A percentile compares a stretch with the other conserved stretches of the same genome.
Evolutionary conservation across 192 early-diverging fungal genomes (phyloP).

Genomic region (Diversispora eburnea): DNA sequence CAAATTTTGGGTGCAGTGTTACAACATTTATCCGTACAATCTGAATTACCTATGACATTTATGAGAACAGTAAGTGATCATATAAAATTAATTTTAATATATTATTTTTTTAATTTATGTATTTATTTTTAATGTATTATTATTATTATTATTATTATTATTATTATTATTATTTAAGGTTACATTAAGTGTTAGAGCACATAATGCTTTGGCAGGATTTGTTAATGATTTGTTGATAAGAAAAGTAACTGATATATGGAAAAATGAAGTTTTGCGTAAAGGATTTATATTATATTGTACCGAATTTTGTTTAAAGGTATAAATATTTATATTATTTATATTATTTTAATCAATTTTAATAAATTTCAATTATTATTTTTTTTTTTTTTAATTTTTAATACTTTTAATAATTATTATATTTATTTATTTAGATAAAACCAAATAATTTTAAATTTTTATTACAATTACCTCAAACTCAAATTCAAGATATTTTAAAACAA

Average conservation of each 20-base stretch:
- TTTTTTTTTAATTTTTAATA: background rate
- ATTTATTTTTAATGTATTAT: background rate
- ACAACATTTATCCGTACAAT: slow-evolving; percentile 63
- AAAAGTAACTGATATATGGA: slow-evolving; percentile 8
- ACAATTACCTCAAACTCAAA: slow-evolving; percentile 15
- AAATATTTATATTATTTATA: too few relatives aligned
- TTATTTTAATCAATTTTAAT: too few relatives aligned
- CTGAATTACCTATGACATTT: slow-evolving; percentile 64
- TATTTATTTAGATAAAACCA: slow-evolving; percentile 16
- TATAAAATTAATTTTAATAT: background rate
- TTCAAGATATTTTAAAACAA: slow-evolving; percentile 12
- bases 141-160: background rate
- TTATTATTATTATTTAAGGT: background rate
- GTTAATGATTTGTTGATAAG: slow-evolving; percentile 23
- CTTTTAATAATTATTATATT: background rate
- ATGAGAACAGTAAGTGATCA: slow-evolving; percentile 62
- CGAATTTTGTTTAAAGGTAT: slow-evolving; percentile 16
- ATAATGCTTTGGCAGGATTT: background rate
- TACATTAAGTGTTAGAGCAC: slow-evolving; percentile 7
- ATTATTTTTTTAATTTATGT: background rate
- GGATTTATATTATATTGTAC: slow-evolving; percentile 21
- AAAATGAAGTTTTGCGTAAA: slow-evolving; percentile 19
- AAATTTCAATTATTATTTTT: too few relatives aligned
- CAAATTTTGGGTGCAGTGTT: slow-evolving; percentile 67
- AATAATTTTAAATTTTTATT: slow-evolving; percentile 24